phyloP scores from a whole-genome alignment of 306 rosid species.

The Vachellia collinsii region DNA sequence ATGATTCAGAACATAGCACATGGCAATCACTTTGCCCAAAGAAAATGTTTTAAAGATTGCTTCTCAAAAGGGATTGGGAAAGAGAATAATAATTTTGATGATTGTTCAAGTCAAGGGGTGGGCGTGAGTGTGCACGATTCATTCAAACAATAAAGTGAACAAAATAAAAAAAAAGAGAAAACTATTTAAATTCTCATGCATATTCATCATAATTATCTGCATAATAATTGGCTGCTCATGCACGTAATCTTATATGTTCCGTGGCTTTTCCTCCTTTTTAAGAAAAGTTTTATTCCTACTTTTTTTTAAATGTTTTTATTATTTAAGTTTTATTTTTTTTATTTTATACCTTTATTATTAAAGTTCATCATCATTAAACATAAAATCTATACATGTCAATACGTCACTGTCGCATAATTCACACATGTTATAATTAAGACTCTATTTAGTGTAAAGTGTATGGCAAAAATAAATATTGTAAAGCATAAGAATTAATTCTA shows the following conservation, averaged over 20 bases:
- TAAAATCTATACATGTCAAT: neutral
- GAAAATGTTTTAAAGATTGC: neutral
- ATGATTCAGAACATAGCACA: neutral
- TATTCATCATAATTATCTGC: conserved; percentile 11
- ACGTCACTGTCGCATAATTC: neutral
- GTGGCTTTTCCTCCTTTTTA: neutral
- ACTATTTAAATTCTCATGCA: neutral
- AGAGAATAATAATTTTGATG: neutral
- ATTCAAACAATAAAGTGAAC: neutral
- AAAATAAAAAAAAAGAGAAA: neutral
- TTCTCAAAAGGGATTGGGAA: neutral
- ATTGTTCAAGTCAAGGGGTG: neutral
- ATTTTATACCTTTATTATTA: neutral
- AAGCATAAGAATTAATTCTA: neutral
- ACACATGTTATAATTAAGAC: no score
- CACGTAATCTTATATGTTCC: conserved; percentile 38
- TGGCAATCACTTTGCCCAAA: neutral
- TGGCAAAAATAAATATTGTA: neutral
- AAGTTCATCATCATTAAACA: neutral
- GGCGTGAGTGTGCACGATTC: neutral
- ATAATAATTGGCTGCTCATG: conserved; percentile 47
- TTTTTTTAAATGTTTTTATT: neutral
- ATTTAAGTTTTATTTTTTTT: neutral
- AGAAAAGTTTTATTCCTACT: neutral
- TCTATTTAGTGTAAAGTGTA: no score